phyloP scores from a whole-genome alignment of 1,284 basidiomycete genomes.

The Rhodotorula sp. region DNA sequence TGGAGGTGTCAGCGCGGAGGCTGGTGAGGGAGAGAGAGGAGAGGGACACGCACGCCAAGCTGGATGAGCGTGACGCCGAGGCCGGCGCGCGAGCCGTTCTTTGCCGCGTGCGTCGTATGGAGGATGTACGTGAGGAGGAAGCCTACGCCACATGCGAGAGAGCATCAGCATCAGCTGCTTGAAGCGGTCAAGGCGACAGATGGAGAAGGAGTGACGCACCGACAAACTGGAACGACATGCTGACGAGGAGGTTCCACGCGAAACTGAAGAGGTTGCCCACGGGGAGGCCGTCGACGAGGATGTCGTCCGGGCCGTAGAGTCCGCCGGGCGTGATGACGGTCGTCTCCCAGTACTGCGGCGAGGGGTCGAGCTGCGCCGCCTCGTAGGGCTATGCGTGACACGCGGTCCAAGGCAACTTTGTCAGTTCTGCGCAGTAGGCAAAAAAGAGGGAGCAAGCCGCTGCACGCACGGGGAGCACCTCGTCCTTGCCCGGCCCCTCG shows the following conservation, averaged over 20 bases:
- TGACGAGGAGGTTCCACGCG: slow-evolving; percentile 76
- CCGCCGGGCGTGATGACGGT: slow-evolving; percentile 72
- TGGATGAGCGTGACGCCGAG: slow-evolving; percentile 93
- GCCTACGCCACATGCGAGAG: slow-evolving; percentile 48
- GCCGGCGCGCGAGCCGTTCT: slow-evolving; percentile 89
- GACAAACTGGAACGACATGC: slow-evolving; percentile 95
- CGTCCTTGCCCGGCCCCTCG: slow-evolving; percentile 71
- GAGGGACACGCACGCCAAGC: slow-evolving; percentile 30
- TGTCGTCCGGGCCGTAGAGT: slow-evolving; percentile 55
- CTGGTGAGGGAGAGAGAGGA: background rate
- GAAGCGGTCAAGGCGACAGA: background rate
- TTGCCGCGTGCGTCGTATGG: slow-evolving; percentile 84
- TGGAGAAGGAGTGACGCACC: slow-evolving; percentile 49
- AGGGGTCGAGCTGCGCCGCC: slow-evolving; percentile 83
- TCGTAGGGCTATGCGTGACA: slow-evolving; percentile 73
- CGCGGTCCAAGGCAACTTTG: slow-evolving; percentile 50
- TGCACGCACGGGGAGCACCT: slow-evolving; percentile 74
- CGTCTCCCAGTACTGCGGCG: slow-evolving; percentile 96
- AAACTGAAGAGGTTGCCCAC: slow-evolving; percentile 69
- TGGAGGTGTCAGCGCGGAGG: background rate
- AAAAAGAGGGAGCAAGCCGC: background rate
- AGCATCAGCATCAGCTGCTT: background rate
- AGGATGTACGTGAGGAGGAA: slow-evolving; percentile 92
- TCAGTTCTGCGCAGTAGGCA: slow-evolving; percentile 17
- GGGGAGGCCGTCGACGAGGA: slow-evolving; percentile 60